Conservation (phyloP, 2,329 filamentous ascomycete genomes). For the Pseudogymnoascus sp. region DNA sequence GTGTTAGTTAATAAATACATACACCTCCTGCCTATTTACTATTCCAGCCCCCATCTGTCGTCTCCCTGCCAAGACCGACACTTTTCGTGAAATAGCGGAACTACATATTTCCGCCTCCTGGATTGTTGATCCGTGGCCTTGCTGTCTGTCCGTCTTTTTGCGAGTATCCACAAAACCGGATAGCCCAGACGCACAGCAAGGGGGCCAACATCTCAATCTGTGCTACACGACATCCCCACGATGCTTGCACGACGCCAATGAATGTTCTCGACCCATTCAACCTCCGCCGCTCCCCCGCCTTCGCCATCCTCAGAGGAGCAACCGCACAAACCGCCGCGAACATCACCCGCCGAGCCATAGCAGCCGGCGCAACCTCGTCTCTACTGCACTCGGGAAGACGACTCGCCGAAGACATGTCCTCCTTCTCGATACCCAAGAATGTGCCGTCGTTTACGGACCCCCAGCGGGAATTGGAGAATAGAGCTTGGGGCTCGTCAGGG, state of each 20-base stretch:
- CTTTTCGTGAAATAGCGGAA: not conserved
- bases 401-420: conserved; percentile 44
- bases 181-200: conserved; percentile 1
- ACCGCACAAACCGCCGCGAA: conserved; percentile 38
- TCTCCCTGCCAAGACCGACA: not conserved
- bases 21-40: not conserved
- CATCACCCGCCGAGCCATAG: conserved; percentile 41
- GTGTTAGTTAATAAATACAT: not conserved
- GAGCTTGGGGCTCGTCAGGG: conserved; percentile 52
- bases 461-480: conserved; percentile 58
- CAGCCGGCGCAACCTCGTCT: conserved; percentile 39
- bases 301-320: conserved; percentile 44
- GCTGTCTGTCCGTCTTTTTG: not conserved
- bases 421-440: conserved; percentile 60
- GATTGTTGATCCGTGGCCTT: not conserved
- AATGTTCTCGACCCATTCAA: conserved; percentile 32
- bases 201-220: not conserved
- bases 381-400: conserved; percentile 36
- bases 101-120: conserved; percentile 2
- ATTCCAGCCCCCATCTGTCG: not conserved
- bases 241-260: conserved; percentile 21
- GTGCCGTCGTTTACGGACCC: conserved; percentile 61
- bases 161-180: conserved; percentile 9
- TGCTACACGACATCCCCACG: not conserved
- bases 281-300: conserved; percentile 36